Conservation (phyloP, 2,329 filamentous ascomycete genomes). For the Xylaria sp. region DNA sequence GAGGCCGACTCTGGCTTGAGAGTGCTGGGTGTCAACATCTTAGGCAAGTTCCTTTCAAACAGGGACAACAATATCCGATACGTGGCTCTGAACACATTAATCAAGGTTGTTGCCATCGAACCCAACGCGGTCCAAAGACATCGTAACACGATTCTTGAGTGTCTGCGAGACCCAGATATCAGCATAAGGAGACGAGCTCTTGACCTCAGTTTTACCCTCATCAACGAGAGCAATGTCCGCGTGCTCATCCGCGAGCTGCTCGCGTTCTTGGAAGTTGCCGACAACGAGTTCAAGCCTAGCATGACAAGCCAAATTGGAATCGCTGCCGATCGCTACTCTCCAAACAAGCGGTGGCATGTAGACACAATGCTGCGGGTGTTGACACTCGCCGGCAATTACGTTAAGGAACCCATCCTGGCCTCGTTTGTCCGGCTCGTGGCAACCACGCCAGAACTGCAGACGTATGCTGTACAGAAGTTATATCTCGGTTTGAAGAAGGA, state of each 20-base stretch:
- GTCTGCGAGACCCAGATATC: conserved; percentile 95
- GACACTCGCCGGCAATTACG: conserved; percentile 93
- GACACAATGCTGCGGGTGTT: conserved; percentile 96
- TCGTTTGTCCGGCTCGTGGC: conserved; percentile 96
- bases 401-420: conserved; percentile 97
- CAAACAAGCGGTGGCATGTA: conserved; percentile 98
- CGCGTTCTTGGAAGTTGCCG: conserved; percentile 94
- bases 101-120: conserved; percentile 98
- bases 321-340: conserved; percentile 93
- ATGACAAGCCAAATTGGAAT: conserved; percentile 99
- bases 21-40: conserved; percentile 95
- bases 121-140: conserved; percentile 97
- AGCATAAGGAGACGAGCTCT: conserved; percentile 95
- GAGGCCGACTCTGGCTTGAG: conserved; percentile 95
- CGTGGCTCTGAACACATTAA: conserved; percentile 94
- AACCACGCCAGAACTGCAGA: conserved; percentile 92
- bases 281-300: conserved; percentile 97
- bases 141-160: conserved; percentile 96
- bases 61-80: conserved; percentile 99
- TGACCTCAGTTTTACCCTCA: conserved; percentile 96
- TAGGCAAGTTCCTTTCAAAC: conserved; percentile 98
- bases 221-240: conserved; percentile 95
- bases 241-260: conserved; percentile 92
- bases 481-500: conserved; percentile 93
- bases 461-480: conserved; percentile 94